Percentiles rank a stretch among this genome's conserved stretches.
Conservation (phyloP, 139 green algal genomes). For the Haematococcus lacustris region DNA sequence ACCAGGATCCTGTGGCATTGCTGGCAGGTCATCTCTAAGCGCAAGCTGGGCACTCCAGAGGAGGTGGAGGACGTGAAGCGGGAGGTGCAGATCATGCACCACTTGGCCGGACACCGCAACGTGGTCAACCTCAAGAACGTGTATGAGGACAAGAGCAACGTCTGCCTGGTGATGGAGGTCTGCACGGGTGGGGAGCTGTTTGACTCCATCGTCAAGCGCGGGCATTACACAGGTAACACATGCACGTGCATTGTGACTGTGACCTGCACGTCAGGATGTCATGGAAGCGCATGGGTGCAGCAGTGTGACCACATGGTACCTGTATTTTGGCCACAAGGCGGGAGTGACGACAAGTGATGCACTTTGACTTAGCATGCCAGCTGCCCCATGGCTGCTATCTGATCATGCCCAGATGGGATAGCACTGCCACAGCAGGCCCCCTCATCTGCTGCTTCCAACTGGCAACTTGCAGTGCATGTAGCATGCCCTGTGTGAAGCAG, state of each 20-base stretch:
- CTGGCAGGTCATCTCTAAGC: slow-evolving; percentile 83
- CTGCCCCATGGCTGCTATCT: too few relatives aligned
- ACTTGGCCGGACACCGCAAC: slow-evolving; percentile 46
- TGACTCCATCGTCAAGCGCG: slow-evolving; percentile 83
- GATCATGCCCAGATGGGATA: too few relatives aligned
- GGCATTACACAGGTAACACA: slow-evolving; percentile 85
- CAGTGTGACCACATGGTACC: too few relatives aligned
- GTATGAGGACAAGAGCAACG: slow-evolving; percentile 77
- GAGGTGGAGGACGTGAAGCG: slow-evolving; percentile 92
- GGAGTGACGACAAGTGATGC: too few relatives aligned
- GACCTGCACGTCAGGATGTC: background rate
- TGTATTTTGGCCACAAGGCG: too few relatives aligned
- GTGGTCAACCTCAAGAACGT: slow-evolving; percentile 48
- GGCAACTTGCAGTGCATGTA: too few relatives aligned
- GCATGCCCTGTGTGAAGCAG: background rate
- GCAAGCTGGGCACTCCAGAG: slow-evolving; percentile 77
- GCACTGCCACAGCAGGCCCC: too few relatives aligned
- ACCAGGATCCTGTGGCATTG: too few relatives aligned
- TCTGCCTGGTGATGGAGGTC: slow-evolving; percentile 90
- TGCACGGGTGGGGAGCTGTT: slow-evolving; percentile 90
- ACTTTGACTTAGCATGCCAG: too few relatives aligned
- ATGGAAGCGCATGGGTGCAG: background rate
- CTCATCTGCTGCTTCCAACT: too few relatives aligned
- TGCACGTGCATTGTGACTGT: too few relatives aligned
- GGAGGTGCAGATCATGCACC: slow-evolving; percentile 81